Evolutionary conservation across 345 rosid species (phyloP), one percentile per base, ranked within the genome.

Genomic region (Populus tremula): DNA sequence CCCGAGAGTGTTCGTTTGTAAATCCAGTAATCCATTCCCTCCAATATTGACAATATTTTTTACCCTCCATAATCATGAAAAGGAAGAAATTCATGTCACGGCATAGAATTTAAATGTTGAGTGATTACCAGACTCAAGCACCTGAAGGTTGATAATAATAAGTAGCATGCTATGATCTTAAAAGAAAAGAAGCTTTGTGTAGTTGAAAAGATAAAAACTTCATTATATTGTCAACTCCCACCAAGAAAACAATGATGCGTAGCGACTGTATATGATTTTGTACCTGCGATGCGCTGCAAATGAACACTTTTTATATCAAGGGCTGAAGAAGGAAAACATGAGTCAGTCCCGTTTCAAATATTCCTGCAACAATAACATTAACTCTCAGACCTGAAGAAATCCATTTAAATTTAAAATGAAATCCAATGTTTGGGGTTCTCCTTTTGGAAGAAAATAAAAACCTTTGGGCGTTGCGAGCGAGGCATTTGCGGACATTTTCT

Each of bases 401-500:
- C 20, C n/a, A 20, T 18, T 53, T 0, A 18, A 53, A 53, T 53
- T 18, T 18, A 0, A 18, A 53, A 17, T 18, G 54, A 17, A 49
- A 49, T 20, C 54, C 54, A 5, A 5, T 1, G 8, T 49, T 49
- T 49, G 35, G 35, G 35, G 35, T 33, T 33, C 35, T 3, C 5
- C 4, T 33, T 33, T 4, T 33, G 35, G 35, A 33, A 33, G 35
- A 33, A 33, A 33, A 23, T 6, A 6, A 64, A 25, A 21, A 93
- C 98, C 99, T 96, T 63, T 90, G 97, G 63, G 93, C 99, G 82
- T 77, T 87, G 85, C 98, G 98, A 45, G 99, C 98, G 82, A 96
- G 97, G 83, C 99, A 96, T 85, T 96, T 96, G 86, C 99, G 98
- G 69, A 96, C 99, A 85, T 93, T 96, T 78, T 96, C 99, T 82